These are phyloP conservation scores for Curvularia eragrostidis DNA, from an alignment of 2,329 filamentous ascomycete genomes.

Conservation along the genomic window DNA sequence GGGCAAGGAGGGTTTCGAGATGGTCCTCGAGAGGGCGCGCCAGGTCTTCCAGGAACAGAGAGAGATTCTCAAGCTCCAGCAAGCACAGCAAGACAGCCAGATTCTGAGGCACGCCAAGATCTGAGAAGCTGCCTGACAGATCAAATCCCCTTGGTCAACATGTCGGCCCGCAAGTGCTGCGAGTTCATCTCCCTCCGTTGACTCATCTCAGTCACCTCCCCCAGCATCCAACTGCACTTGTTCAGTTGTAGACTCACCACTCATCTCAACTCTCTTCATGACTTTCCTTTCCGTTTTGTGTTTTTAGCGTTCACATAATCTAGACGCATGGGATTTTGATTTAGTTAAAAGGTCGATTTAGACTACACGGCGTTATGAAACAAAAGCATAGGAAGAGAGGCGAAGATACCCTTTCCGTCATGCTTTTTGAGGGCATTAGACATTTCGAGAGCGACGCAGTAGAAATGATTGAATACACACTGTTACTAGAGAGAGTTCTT, in stretches of 20 bases:
- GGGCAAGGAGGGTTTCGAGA: slow-evolving; percentile 93
- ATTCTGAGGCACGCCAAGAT: slow-evolving; percentile 44
- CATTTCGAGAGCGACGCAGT: slow-evolving; percentile 10
- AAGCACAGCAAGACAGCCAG: slow-evolving; percentile 51
- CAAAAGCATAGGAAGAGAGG: slow-evolving; percentile 18
- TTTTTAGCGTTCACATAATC: slow-evolving; percentile 4
- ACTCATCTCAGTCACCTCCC: background rate
- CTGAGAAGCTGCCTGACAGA: slow-evolving; percentile 13
- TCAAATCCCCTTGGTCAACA: background rate
- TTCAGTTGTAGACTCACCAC: slow-evolving; percentile 2
- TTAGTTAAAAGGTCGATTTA: slow-evolving; percentile 6
- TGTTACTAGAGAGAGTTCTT: background rate
- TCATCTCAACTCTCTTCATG: slow-evolving; percentile 11
- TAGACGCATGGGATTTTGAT: background rate
- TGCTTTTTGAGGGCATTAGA: slow-evolving; percentile 11
- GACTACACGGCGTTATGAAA: slow-evolving; percentile 8
- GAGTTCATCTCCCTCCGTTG: background rate
- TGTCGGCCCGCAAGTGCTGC: slow-evolving; percentile 12
- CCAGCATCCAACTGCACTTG: background rate
- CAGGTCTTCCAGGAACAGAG: slow-evolving; percentile 90
- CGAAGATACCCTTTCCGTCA: slow-evolving; percentile 20
- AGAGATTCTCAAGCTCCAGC: slow-evolving; percentile 62
- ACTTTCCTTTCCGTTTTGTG: background rate
- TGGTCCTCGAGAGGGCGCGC: slow-evolving; percentile 90
- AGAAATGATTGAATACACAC: slow-evolving; percentile 11